A percentile compares a stretch with the other conserved stretches of the same genome.
Evolutionary conservation across 192 early-diverging fungal genomes (phyloP).

Genomic region (Coemansia sp.): DNA sequence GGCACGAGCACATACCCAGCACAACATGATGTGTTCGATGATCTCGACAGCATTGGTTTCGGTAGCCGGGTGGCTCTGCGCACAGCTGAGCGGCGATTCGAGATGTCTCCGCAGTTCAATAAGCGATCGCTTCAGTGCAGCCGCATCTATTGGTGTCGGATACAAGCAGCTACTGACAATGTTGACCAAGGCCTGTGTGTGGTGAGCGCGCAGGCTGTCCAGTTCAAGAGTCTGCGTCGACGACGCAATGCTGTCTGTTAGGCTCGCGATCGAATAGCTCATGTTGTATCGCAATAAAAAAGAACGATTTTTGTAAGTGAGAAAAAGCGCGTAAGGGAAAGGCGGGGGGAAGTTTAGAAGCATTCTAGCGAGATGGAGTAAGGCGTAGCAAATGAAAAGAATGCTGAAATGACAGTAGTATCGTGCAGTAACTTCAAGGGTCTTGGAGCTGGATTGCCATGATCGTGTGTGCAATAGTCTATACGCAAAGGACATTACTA

Average conservation of each 20-base stretch:
- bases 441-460: background rate
- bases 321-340: background rate
- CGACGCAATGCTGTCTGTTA: slow-evolving; percentile 18
- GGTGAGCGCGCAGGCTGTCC: slow-evolving; percentile 37
- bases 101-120: slow-evolving; percentile 37
- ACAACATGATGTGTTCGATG: slow-evolving; percentile 37
- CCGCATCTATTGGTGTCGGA: slow-evolving; percentile 16
- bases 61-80: slow-evolving; percentile 31
- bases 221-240: slow-evolving; percentile 22
- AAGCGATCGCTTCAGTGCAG: slow-evolving; percentile 16
- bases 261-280: slow-evolving; percentile 17
- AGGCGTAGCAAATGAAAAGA: background rate
- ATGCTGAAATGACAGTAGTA: background rate
- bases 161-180: slow-evolving; percentile 33
- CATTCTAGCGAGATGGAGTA: background rate
- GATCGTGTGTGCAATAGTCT: background rate
- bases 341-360: too few relatives aligned
- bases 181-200: slow-evolving; percentile 46
- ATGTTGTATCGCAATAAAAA: background rate
- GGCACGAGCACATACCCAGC: slow-evolving; percentile 49
- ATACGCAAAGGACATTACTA: background rate
- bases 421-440: background rate
- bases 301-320: background rate
- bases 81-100: slow-evolving; percentile 34
- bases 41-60: slow-evolving; percentile 41